Conservation (phyloP, 169 alveolate genomes). For the Cyclospora cayetanensis region DNA sequence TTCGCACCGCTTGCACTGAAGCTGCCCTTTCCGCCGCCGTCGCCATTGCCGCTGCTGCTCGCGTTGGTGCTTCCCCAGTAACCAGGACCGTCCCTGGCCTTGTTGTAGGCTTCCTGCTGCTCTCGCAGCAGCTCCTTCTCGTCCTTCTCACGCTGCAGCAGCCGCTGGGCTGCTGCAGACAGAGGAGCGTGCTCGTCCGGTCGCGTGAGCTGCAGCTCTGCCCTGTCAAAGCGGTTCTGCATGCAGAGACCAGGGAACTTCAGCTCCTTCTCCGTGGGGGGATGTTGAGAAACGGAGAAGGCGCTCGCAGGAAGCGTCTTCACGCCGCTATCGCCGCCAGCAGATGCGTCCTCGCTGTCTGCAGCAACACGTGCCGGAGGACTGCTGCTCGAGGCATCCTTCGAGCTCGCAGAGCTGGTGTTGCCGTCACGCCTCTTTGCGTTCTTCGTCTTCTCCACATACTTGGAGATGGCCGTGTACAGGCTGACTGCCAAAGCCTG, state of each 20-base stretch:
- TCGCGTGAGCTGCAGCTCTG: slow-evolving; percentile 69
- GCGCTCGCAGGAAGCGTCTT: not conserved
- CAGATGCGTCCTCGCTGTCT: not conserved
- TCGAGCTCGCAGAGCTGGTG: not conserved
- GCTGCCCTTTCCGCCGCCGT: not conserved
- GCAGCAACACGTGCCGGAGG: not conserved
- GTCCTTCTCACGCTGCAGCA: slow-evolving; percentile 69
- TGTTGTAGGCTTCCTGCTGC: slow-evolving; percentile 62
- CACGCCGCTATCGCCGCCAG: not conserved
- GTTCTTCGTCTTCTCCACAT: not conserved
- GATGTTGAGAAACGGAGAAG: not conserved
- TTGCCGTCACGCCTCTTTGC: not conserved
- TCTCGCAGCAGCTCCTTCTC: slow-evolving; percentile 70
- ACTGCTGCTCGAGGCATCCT: not conserved
- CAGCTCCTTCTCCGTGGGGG: slow-evolving; percentile 64
- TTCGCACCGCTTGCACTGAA: slow-evolving; percentile 53
- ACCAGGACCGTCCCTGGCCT: slow-evolving; percentile 9
- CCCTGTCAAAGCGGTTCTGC: slow-evolving; percentile 64
- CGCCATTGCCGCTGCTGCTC: slow-evolving; percentile 45
- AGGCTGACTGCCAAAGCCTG: slow-evolving; percentile 73
- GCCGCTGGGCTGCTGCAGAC: slow-evolving; percentile 38
- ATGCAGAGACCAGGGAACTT: slow-evolving; percentile 72
- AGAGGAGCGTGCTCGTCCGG: slow-evolving; percentile 68
- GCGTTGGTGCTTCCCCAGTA: slow-evolving; percentile 19
- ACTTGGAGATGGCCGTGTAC: slow-evolving; percentile 69